Conservation (phyloP, 1,284 basidiomycete species). For the Puccinia coronata region DNA sequence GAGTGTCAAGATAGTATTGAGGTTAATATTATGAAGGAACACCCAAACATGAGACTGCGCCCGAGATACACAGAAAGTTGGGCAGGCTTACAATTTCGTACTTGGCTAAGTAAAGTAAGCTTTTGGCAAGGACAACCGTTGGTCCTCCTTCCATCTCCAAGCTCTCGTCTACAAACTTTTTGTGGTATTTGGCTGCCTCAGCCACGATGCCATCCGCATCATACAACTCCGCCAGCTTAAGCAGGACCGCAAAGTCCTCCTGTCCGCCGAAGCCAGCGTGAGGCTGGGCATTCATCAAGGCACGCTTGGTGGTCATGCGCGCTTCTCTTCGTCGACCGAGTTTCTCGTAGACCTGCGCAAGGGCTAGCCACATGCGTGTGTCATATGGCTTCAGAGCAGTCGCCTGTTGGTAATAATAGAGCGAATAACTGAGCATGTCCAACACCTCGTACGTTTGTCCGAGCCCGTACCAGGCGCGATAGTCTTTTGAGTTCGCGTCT, state of each 20-base stretch:
- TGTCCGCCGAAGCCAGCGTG: constrained; percentile 40
- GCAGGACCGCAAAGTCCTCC: constrained; percentile 41
- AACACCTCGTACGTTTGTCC: constrained; percentile 96
- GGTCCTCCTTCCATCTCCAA: constrained; percentile 46
- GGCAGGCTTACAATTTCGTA: constrained; percentile 40
- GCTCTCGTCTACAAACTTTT: constrained; percentile 43
- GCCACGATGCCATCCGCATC: constrained; percentile 43
- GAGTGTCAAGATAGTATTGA: background rate
- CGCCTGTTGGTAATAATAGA: constrained; percentile 95
- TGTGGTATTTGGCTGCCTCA: constrained; percentile 48
- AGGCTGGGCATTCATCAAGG: constrained; percentile 48
- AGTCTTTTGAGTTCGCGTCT: constrained; percentile 95
- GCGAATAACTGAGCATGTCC: constrained; percentile 92
- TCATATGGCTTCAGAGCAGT: constrained; percentile 95
- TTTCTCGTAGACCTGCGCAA: constrained; percentile 90
- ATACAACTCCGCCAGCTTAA: constrained; percentile 46
- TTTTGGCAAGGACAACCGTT: constrained; percentile 44
- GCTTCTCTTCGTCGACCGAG: constrained; percentile 64
- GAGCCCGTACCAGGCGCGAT: constrained; percentile 96
- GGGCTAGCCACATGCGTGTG: constrained; percentile 90
- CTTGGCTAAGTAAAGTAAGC: constrained; percentile 47
- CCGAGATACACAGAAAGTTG: background rate
- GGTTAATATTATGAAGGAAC: background rate
- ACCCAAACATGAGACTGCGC: background rate
- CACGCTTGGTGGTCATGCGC: constrained; percentile 43